Conservation (phyloP, 768 basidiomycete genomes). For the Tricholoma sp. region DNA sequence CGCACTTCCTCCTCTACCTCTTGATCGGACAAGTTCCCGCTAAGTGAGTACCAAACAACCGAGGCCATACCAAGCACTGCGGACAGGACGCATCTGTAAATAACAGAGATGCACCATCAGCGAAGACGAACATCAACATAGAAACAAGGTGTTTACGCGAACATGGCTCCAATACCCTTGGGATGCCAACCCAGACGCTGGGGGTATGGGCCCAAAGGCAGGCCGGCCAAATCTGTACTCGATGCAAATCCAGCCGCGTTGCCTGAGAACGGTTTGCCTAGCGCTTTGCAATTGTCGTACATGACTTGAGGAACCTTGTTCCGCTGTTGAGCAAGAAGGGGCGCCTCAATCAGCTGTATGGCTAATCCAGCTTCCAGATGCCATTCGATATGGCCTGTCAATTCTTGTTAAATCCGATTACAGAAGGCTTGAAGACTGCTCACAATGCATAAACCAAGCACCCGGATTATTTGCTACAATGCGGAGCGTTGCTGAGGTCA, state of each 20-base stretch:
- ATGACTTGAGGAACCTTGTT: conserved; percentile 51
- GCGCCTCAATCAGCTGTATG: conserved; percentile 79
- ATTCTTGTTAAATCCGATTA: background rate
- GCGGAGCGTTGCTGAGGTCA: conserved; percentile 65
- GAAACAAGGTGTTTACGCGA: conserved; percentile 40
- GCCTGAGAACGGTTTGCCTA: conserved; percentile 56
- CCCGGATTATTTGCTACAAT: conserved; percentile 91
- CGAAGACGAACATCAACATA: background rate
- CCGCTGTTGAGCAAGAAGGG: conserved; percentile 58
- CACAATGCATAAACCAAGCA: conserved; percentile 81
- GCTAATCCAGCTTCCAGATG: conserved; percentile 83
- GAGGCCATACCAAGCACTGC: conserved; percentile 78
- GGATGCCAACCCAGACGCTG: conserved; percentile 70
- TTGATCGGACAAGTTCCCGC: conserved; percentile 67
- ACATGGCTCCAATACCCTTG: conserved; percentile 72
- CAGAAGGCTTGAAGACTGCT: conserved; percentile 20
- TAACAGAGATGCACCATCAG: conserved; percentile 12
- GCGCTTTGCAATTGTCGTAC: conserved; percentile 67
- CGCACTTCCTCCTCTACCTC: conserved; percentile 75
- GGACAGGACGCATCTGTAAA: conserved; percentile 67
- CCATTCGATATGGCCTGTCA: conserved; percentile 78
- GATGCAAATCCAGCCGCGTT: conserved; percentile 84
- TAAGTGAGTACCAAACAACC: conserved; percentile 83
- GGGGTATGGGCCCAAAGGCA: conserved; percentile 64
- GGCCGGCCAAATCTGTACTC: conserved; percentile 61